A percentile compares a stretch with the other conserved stretches of the same genome.
Conservation (phyloP, 1,284 basidiomycete genomes). For the Heterobasidion occidentale region DNA sequence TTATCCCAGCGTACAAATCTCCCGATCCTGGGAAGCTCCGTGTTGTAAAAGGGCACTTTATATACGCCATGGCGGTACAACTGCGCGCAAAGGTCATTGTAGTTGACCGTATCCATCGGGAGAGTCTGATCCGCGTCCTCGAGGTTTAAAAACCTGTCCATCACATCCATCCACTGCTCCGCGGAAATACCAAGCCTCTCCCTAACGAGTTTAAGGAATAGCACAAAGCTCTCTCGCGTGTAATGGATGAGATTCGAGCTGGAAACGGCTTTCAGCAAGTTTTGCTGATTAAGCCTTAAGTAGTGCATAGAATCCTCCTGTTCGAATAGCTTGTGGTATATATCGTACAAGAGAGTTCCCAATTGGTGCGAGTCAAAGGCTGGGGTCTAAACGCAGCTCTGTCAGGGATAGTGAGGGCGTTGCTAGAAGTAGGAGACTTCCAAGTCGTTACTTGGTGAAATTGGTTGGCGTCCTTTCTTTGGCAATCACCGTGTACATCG, state of each 20-base stretch:
- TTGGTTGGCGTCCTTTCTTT: conserved; percentile 15
- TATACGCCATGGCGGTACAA: background rate
- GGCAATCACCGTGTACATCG: conserved; percentile 8
- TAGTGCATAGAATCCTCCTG: conserved; percentile 23
- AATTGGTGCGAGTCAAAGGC: conserved; percentile 26
- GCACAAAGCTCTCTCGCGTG: conserved; percentile 33
- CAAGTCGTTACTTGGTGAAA: conserved; percentile 37
- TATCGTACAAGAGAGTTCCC: conserved; percentile 31
- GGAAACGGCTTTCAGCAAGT: conserved; percentile 12
- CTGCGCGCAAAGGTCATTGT: background rate
- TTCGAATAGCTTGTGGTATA: conserved; percentile 42
- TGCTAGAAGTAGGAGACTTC: conserved; percentile 26
- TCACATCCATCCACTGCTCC: background rate
- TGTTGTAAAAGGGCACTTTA: background rate
- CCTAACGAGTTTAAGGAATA: conserved; percentile 32
- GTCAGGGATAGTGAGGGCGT: conserved; percentile 4
- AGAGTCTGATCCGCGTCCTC: background rate
- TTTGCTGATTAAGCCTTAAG: background rate
- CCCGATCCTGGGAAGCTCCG: background rate
- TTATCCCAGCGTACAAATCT: conserved; percentile 16
- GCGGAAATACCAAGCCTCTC: conserved; percentile 9
- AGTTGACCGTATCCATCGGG: background rate
- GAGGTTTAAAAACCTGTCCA: background rate
- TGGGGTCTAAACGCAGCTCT: background rate
- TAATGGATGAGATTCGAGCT: conserved; percentile 29